These are phyloP conservation scores for Seiridium cupressi DNA, from an alignment of 2,329 filamentous ascomycete species.

Conservation along the genomic window DNA sequence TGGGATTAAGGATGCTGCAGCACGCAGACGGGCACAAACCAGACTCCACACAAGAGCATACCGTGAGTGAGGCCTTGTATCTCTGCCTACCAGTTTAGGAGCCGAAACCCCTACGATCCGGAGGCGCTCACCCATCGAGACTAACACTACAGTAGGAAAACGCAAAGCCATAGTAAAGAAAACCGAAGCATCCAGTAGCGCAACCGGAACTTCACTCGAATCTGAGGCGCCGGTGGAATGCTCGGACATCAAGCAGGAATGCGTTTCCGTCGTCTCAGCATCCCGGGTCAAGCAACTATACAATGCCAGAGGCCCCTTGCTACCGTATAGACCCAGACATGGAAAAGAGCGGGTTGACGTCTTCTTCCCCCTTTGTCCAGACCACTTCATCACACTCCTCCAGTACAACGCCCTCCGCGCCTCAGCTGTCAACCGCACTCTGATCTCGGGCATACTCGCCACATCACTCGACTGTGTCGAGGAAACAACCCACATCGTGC, in stretches of 20 bases:
- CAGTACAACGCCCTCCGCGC: slow-evolving; percentile 39
- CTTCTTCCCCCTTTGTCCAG: slow-evolving; percentile 36
- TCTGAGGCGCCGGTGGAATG: slow-evolving; percentile 30
- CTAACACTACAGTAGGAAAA: slow-evolving; percentile 27
- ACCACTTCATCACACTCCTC: slow-evolving; percentile 40
- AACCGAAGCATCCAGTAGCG: slow-evolving; percentile 16
- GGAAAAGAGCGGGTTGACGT: slow-evolving; percentile 18
- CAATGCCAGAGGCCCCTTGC: slow-evolving; percentile 26
- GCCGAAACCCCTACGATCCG: neutral
- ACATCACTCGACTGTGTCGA: slow-evolving; percentile 29
- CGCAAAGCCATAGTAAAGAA: slow-evolving; percentile 27
- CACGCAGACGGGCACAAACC: slow-evolving; percentile 40
- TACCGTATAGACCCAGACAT: slow-evolving; percentile 19
- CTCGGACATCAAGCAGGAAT: slow-evolving; percentile 31
- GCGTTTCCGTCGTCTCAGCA: slow-evolving; percentile 26
- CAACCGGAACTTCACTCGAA: slow-evolving; percentile 18
- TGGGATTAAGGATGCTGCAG: slow-evolving; percentile 38
- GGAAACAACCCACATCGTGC: slow-evolving; percentile 26
- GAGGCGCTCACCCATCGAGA: slow-evolving; percentile 12
- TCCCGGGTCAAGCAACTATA: slow-evolving; percentile 29
- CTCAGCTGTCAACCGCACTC: slow-evolving; percentile 31
- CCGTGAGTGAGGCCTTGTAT: slow-evolving; percentile 26
- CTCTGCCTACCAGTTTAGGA: neutral
- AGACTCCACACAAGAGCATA: slow-evolving; percentile 45
- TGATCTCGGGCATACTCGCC: slow-evolving; percentile 29